Conservation (phyloP, 495 filamentous ascomycete species). For the Hyaloscypha bicolor region DNA sequence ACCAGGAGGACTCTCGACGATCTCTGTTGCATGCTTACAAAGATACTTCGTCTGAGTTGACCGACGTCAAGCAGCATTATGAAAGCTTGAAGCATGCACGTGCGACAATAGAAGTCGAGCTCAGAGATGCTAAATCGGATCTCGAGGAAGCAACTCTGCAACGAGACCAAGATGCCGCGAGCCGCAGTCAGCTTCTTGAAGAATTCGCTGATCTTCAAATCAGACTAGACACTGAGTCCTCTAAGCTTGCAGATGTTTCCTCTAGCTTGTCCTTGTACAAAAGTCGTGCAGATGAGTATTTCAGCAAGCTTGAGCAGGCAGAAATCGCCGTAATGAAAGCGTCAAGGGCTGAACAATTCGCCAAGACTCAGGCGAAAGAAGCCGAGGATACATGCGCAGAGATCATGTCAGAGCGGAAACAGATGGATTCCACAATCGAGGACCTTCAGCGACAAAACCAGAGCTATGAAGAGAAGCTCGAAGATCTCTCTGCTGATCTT, state of each 20-base stretch:
- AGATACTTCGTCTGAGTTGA: constrained; percentile 78
- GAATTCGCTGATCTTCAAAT: constrained; percentile 96
- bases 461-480: constrained; percentile 84
- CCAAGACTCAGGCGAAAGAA: constrained; percentile 83
- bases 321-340: constrained; percentile 96
- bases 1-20: constrained; percentile 86
- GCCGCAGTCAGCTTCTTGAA: constrained; percentile 83
- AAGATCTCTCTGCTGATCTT: constrained; percentile 89
- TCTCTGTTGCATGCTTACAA: constrained; percentile 84
- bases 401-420: constrained; percentile 89
- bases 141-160: constrained; percentile 75
- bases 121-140: constrained; percentile 82
- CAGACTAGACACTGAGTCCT: constrained; percentile 84
- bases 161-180: constrained; percentile 81
- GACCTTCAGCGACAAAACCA: constrained; percentile 90
- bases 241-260: constrained; percentile 79
- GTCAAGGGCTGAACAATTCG: constrained; percentile 88
- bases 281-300: constrained; percentile 92
- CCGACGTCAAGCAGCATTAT: constrained; percentile 81
- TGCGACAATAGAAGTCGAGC: constrained; percentile 80
- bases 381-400: constrained; percentile 88
- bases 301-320: constrained; percentile 95
- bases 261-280: constrained; percentile 90
- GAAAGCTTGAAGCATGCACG: constrained; percentile 83
- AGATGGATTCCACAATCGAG: constrained; percentile 85